These are phyloP conservation scores for Nevesoporus exiguus DNA, from an alignment of 768 basidiomycete species.

Conservation along the genomic window DNA sequence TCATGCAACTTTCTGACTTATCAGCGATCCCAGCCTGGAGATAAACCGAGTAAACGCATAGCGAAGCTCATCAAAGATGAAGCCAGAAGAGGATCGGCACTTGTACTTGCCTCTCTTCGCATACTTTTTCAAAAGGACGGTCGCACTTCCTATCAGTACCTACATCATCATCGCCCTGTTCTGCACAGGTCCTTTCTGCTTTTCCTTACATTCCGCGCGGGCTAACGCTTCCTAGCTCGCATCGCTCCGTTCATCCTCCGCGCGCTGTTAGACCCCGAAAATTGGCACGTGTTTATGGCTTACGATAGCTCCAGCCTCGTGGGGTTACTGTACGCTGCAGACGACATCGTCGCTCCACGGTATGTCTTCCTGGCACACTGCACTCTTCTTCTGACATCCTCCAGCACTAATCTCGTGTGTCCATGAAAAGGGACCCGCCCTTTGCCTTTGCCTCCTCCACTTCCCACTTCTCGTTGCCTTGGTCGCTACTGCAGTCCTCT, in stretches of 20 bases:
- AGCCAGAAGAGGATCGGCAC: too few relatives aligned
- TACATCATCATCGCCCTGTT: neutral
- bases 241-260: neutral
- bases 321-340: neutral
- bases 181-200: neutral
- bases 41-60: too few relatives aligned
- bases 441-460: neutral
- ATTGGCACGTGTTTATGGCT: neutral
- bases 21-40: too few relatives aligned
- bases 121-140: neutral
- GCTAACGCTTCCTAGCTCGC: neutral
- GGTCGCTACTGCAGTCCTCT: neutral
- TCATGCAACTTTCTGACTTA: too few relatives aligned
- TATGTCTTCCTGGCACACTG: neutral
- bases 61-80: too few relatives aligned
- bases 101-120: neutral
- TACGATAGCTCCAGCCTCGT: neutral
- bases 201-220: neutral
- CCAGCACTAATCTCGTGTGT: too few relatives aligned
- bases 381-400: neutral
- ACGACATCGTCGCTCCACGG: neutral
- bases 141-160: neutral
- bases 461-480: neutral
- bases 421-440: neutral
- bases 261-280: neutral